Evolutionary conservation across 371 early-diverging fungal genomes (phyloP), one percentile per base, ranked within the genome.

Genomic region (Circinella minor): DNA sequence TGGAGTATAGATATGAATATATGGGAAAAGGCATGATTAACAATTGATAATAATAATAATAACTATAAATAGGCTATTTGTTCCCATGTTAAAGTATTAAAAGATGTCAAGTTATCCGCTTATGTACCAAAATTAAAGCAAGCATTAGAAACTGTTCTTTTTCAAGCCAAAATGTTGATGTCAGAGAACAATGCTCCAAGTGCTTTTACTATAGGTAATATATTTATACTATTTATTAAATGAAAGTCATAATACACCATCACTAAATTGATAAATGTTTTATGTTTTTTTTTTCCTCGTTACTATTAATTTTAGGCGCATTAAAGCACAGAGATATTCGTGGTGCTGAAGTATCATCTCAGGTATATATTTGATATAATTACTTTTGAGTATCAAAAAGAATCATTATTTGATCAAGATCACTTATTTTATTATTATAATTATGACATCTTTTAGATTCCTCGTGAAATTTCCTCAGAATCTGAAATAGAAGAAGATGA

Each of bases 1-100:
- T 27, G 27, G 27, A 2, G 27, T 27, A 27, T 27, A 27, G 27
- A 27, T 27, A 27, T 27, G 27, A 27, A 27, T 27, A 27, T 27
- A 27, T 27, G 27, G 27, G 27, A 27, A 27, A 27, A 27, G 43
- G 7, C 15, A 20, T 20, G 8, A 1, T n/a, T 47, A 13, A 4
- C 57, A 37, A 51, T 39, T 54, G 17, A 18, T 46, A 34, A 34
- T 62, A 9, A 10, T 65, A 4, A 47, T 61, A 13, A 60, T 36
- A n/a, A n/a, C n/a, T n/a, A n/a, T n/a, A n/a, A n/a, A 46, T 79
- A 91, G 88, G 89, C 81, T 62, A 89, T 95, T 36, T 95, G 95
- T 66, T 89, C 89, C 18, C 93, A 94, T 74, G 91, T 90, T 46
- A 95, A 95, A 73, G 91, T 87, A 3, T 74, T 82, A 7, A 89